Conservation (phyloP, 1,284 basidiomycete genomes). For the Pterula multifida region DNA sequence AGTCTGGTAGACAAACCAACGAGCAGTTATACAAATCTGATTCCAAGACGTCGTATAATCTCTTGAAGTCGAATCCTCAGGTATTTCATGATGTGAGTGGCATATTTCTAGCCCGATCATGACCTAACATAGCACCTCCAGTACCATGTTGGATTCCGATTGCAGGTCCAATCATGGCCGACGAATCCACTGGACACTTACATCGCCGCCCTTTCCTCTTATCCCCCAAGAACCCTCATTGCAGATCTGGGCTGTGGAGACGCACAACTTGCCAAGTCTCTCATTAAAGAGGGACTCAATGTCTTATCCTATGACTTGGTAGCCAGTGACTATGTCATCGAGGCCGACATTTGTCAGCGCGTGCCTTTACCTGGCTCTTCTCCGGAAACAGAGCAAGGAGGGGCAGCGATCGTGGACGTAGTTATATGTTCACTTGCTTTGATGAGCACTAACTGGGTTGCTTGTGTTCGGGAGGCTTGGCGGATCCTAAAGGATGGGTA, state of each 20-base stretch:
- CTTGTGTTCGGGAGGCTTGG: conserved; percentile 82
- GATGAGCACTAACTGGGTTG: conserved; percentile 96
- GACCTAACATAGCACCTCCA: conserved; percentile 19
- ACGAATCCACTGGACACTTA: conserved; percentile 80
- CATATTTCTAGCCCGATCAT: conserved; percentile 19
- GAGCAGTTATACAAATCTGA: conserved; percentile 79
- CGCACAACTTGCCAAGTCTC: conserved; percentile 71
- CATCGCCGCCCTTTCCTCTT: conserved; percentile 43
- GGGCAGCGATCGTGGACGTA: conserved; percentile 77
- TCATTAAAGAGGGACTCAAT: conserved; percentile 55
- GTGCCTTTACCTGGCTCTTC: conserved; percentile 79
- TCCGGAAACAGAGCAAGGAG: conserved; percentile 28
- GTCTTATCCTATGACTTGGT: conserved; percentile 79
- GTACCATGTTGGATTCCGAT: conserved; percentile 88
- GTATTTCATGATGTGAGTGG: conserved; percentile 62
- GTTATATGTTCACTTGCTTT: conserved; percentile 90
- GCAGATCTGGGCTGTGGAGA: conserved; percentile 96
- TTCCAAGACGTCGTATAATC: conserved; percentile 58
- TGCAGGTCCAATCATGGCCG: conserved; percentile 86
- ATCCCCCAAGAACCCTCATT: conserved; percentile 61
- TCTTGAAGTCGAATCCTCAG: conserved; percentile 74
- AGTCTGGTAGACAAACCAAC: conserved; percentile 63
- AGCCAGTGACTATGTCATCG: conserved; percentile 58
- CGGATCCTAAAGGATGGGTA: conserved; percentile 74
- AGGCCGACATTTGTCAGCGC: conserved; percentile 65